Evolutionary conservation across 768 basidiomycete genomes (phyloP), one percentile per base, ranked within the genome.

Genomic region (Russula sp.): DNA sequence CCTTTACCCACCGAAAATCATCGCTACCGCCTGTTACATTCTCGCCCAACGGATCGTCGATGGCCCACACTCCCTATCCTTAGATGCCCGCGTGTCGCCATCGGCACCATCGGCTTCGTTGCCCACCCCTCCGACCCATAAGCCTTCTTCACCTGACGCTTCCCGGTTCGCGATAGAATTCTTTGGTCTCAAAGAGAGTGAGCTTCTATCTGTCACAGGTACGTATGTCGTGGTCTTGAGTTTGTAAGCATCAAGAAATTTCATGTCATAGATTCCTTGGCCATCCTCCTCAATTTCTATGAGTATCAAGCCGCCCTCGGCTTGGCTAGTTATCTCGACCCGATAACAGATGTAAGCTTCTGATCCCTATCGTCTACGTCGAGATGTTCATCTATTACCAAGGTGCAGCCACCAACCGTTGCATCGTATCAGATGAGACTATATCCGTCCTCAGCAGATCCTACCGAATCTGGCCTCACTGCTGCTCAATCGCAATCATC

Each of bases 41-140:
- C 79, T 94, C 62, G 88, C 89, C 8, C 90, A 92, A 68, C 82
- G 83, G 65, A 79, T 86, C 53, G 76, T 80, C 24, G 89, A 92
- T 71, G 89, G 88, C 1, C 86, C 89, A 36, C 84, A 88, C 69
- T 86, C 88, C 0, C 79, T 85, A 38, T 87, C 90, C 55, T 78
- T 92, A 24, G 86, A 90, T 71, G 86, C 87, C 49, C 83, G 90
- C 61, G 84, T 92, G 69, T 85, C 88, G 22, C 81, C 81, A 30
- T 80, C 87, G 44, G 82, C 88, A 2, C 87, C 90, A 26, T 86
- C 88, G 18, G 81, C 87, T 51, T 89, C 89, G 24, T 80, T 92
- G 67, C 90, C 88, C 56, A 92, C 89, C 7, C 90, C 90, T 38
- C 90, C 90, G 26, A 85, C 89, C 26, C 83, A 90, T 69, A 86